Conservation (phyloP, 192 early-diverging fungal species). For the Coemansia sp. region DNA sequence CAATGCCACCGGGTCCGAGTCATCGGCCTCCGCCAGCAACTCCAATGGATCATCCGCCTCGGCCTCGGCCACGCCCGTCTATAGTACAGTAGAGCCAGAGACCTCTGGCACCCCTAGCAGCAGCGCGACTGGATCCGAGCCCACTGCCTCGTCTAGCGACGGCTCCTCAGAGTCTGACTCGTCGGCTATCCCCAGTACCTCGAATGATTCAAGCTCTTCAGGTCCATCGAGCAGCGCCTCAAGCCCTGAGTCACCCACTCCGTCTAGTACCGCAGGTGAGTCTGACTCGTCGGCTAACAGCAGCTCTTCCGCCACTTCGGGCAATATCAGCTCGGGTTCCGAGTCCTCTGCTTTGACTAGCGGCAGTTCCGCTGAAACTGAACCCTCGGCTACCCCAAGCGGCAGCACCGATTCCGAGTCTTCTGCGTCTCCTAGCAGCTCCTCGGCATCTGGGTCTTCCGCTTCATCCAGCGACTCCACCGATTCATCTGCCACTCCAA, state of each 20-base stretch:
- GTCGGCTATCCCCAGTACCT: neutral
- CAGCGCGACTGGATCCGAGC: neutral
- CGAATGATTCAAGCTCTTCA: neutral
- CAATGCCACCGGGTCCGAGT: slow-evolving; percentile 1
- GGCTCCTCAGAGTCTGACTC: neutral
- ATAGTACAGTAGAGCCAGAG: neutral
- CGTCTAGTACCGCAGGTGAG: neutral
- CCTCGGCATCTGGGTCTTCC: neutral
- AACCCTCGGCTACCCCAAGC: neutral
- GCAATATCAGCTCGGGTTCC: neutral
- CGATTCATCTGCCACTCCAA: neutral
- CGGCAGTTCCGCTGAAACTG: neutral
- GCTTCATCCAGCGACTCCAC: neutral
- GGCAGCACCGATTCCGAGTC: neutral
- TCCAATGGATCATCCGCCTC: neutral
- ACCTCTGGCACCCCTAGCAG: neutral
- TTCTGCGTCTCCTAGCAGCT: neutral
- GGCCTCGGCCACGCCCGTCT: neutral
- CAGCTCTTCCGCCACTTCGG: neutral
- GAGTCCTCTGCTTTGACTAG: slow-evolving; percentile 1
- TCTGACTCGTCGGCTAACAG: neutral
- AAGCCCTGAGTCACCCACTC: neutral
- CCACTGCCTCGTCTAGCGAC: neutral
- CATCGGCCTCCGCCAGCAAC: neutral
- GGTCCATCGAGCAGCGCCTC: neutral